phyloP scores from a whole-genome alignment of 306 rosid species.

The Cercis canadensis region DNA sequence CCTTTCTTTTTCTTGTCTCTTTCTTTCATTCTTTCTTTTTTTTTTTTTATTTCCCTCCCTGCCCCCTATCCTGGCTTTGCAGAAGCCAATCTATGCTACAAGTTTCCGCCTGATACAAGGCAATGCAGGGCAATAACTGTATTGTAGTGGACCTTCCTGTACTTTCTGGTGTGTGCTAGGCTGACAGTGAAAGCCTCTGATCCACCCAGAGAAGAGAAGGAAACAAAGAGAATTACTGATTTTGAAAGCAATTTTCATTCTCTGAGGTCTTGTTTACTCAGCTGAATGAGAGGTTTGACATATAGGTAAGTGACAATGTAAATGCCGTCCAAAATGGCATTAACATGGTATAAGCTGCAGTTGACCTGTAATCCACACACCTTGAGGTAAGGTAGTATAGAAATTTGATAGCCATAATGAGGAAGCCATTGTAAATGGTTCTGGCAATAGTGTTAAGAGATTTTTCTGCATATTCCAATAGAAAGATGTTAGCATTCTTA shows the following conservation, averaged over 20 bases:
- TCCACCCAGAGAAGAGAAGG: neutral
- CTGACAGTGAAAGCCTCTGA: neutral
- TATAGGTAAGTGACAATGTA: conserved; percentile 26
- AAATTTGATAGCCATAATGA: conserved; percentile 33
- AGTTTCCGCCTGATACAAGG: neutral
- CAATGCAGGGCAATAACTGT: neutral
- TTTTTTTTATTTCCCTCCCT: too few species aligned
- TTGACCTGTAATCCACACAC: conserved; percentile 23
- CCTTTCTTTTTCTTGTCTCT: too few species aligned
- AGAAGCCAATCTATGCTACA: conserved; percentile 9
- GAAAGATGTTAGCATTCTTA: neutral
- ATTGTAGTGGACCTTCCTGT: neutral
- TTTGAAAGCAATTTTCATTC: neutral
- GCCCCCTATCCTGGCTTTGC: neutral
- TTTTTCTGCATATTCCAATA: conserved; percentile 17
- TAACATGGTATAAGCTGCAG: conserved; percentile 33
- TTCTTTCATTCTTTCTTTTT: too few species aligned
- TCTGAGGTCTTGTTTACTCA: neutral
- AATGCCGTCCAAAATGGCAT: conserved; percentile 47
- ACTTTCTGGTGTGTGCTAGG: neutral
- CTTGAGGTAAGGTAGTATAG: conserved; percentile 18
- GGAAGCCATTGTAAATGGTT: conserved; percentile 28
- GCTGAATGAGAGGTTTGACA: conserved; percentile 28
- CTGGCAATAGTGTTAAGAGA: conserved; percentile 13
- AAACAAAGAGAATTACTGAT: neutral